Percentiles rank a stretch among this genome's conserved stretches.
Conservation (phyloP, 2,329 filamentous ascomycete species). For the Botrytis fabae region DNA sequence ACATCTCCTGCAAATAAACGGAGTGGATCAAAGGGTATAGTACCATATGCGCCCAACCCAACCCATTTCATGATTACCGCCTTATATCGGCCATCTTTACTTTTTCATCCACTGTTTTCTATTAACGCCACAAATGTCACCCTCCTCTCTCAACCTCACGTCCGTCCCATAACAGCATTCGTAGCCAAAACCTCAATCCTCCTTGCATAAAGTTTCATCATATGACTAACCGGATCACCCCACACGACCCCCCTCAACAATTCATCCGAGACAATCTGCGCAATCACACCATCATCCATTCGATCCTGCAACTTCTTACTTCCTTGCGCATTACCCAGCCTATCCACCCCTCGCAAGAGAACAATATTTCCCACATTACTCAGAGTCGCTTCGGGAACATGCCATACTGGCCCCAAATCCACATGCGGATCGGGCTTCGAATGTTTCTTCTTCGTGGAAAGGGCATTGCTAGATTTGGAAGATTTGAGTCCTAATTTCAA, state of each 20-base stretch:
- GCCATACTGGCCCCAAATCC: constrained; percentile 54
- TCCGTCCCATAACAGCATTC: constrained; percentile 57
- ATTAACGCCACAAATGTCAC: neutral
- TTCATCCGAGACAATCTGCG: constrained; percentile 66
- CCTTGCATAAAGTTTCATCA: constrained; percentile 75
- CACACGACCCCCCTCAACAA: constrained; percentile 71
- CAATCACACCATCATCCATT: constrained; percentile 62
- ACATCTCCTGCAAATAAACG: neutral
- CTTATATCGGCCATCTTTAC: neutral
- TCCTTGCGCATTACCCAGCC: constrained; percentile 40
- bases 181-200: constrained; percentile 72
- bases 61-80: neutral
- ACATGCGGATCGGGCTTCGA: constrained; percentile 30
- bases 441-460: constrained; percentile 32
- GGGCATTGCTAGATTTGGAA: constrained; percentile 32
- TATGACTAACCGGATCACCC: constrained; percentile 78
- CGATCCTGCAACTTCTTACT: constrained; percentile 51
- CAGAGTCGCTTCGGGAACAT: constrained; percentile 63
- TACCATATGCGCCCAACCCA: constrained; percentile 6
- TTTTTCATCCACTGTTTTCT: neutral
- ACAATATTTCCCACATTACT: constrained; percentile 71
- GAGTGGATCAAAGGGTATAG: constrained; percentile 16
- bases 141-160: constrained; percentile 22
- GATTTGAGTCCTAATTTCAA: constrained; percentile 20
- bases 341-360: constrained; percentile 57